These are phyloP conservation scores for Lyophyllum decastes DNA, from an alignment of 768 basidiomycete genomes.

Conservation along the genomic window DNA sequence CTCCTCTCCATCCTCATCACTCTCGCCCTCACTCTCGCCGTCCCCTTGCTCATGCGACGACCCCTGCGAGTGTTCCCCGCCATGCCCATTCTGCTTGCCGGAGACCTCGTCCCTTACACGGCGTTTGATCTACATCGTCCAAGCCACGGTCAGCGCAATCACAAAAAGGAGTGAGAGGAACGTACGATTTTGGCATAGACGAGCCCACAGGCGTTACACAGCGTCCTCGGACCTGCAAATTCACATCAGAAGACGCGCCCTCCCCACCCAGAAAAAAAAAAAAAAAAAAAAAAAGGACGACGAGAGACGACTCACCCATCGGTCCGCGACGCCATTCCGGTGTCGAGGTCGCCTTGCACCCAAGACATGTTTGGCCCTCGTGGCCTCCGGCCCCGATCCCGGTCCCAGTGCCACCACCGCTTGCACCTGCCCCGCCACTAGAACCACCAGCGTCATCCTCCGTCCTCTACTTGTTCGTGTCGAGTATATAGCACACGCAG, in stretches of 20 bases:
- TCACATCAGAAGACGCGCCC: too few relatives aligned
- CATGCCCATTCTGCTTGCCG: constrained; percentile 1
- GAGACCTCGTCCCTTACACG: constrained; percentile 15
- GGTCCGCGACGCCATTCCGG: constrained; percentile 88
- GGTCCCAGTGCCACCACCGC: not conserved
- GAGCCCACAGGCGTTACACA: constrained; percentile 86
- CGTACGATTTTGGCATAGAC: constrained; percentile 85
- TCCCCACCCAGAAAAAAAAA: too few relatives aligned
- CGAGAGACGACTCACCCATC: constrained; percentile 53
- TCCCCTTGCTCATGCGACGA: not conserved
- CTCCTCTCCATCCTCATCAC: constrained; percentile 18
- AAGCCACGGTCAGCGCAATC: not conserved
- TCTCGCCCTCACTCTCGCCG: constrained; percentile 11
- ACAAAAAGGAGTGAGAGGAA: constrained; percentile 13
- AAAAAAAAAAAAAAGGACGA: not conserved
- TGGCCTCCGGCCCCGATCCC: constrained; percentile 30
- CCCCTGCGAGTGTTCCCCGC: not conserved
- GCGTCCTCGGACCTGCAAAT: constrained; percentile 68
- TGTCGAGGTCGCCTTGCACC: constrained; percentile 81
- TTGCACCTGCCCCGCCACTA: not conserved
- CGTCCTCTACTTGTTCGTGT: constrained; percentile 1
- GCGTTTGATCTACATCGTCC: constrained; percentile 14
- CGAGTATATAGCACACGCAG: too few relatives aligned
- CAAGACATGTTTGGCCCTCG: constrained; percentile 77
- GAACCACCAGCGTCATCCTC: not conserved